These are phyloP conservation scores for Aspergillus cejpii DNA, from an alignment of 2,329 filamentous ascomycete species.

Conservation along the genomic window DNA sequence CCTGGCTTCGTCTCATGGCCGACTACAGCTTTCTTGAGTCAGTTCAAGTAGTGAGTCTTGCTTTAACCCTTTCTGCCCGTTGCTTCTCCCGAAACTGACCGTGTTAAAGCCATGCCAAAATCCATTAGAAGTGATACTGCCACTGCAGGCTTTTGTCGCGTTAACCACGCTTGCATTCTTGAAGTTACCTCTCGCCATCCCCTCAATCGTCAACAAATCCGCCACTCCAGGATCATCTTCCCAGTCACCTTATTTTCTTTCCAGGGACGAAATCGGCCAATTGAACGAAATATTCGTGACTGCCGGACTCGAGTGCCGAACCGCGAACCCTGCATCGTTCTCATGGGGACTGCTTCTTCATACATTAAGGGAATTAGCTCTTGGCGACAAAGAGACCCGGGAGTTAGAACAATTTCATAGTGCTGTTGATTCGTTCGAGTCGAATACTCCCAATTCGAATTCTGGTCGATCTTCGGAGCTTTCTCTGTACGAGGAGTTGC, in stretches of 20 bases:
- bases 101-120: constrained; percentile 33
- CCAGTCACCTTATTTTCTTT: constrained; percentile 58
- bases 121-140: constrained; percentile 39
- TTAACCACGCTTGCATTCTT: constrained; percentile 66
- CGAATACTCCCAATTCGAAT: constrained; percentile 30
- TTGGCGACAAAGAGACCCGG: constrained; percentile 52
- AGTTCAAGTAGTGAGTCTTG: constrained; percentile 49
- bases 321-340: constrained; percentile 67
- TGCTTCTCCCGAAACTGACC: constrained; percentile 13
- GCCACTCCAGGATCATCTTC: constrained; percentile 21
- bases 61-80: constrained; percentile 4
- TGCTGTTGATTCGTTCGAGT: constrained; percentile 38
- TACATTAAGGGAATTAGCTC: constrained; percentile 59
- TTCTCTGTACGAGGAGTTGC: constrained; percentile 43
- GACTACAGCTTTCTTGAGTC: constrained; percentile 63
- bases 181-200: constrained; percentile 57
- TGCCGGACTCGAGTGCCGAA: constrained; percentile 51
- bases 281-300: constrained; percentile 65
- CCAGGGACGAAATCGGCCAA: constrained; percentile 61
- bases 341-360: constrained; percentile 74
- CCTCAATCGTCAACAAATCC: constrained; percentile 41
- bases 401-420: constrained; percentile 40
- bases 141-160: constrained; percentile 63
- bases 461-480: constrained; percentile 29
- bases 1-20: constrained; percentile 70